Base-by-base conservation (phyloP, 805 yeast genomes). In the Candida mattraensis region DNA sequence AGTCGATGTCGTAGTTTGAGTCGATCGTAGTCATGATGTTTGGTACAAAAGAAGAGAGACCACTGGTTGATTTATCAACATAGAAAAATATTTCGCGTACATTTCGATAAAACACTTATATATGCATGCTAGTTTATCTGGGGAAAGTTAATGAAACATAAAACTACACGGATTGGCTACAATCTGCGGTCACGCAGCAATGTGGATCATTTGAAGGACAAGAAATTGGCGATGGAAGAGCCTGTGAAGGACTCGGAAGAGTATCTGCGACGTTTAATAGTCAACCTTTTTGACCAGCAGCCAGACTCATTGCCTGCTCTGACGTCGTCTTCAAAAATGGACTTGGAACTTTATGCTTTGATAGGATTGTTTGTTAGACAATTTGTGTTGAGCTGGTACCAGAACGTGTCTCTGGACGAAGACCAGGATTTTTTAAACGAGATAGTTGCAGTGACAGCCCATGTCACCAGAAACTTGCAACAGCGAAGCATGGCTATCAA, bases 381-480 rank as follows among this genome's bases (percentile, higher is more conserved):
- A 34, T 77, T 76, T 44, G 63, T 76, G 3, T 56, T 63, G 14
- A 51, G 62, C 7, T 73, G 78, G 76, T 74, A 75, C 51, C 48
- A 49, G 17, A 42, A 50, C 13, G 49, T 72, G 5, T 58, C 74
- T 1, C 30, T 48, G 15, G 54, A 51, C 24, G 67, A 62, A 29
- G 71, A 69, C 32, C 59, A 62, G 2, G 67, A 69, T 30, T 65
- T 77, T 33, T 45, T 60, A 7, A 45, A 37, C 13, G 80, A 74
- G 36, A 38, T 74, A 1, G 51, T 68, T 0, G 57, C 54, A 14
- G 51, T 66, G 1, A 39, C 62, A 7, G 69, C 75, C 0, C 70
- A 66, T 31, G 45, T 71, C 12, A 60, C 66, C 1, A 54, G 69
- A 28, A 55, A 61, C 18, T 25, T 72, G 8, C 75, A 68, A 28